Percentiles rank a stretch among this genome's conserved stretches.
Conservation (phyloP, 768 basidiomycete species). For the Xerocomellus amylosporus region DNA sequence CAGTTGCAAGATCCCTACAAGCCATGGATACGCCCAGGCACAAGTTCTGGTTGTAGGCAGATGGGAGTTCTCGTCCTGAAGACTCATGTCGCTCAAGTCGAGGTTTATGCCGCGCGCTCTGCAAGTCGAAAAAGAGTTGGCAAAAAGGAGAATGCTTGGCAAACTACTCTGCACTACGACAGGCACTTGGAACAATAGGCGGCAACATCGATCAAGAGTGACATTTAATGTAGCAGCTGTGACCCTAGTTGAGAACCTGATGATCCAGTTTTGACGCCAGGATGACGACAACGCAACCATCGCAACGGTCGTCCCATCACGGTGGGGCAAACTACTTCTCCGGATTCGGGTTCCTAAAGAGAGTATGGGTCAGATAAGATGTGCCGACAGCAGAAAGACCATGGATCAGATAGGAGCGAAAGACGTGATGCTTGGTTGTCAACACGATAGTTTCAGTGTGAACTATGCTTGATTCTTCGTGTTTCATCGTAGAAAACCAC, state of each 20-base stretch:
- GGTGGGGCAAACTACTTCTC: not conserved
- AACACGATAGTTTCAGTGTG: constrained; percentile 89
- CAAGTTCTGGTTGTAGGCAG: not conserved
- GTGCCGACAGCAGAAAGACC: not conserved
- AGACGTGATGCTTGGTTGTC: constrained; percentile 89
- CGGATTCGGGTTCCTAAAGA: constrained; percentile 18
- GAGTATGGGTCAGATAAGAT: constrained; percentile 4
- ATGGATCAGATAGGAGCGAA: constrained; percentile 99
- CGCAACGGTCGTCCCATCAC: not conserved
- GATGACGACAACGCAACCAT: too few relatives aligned
- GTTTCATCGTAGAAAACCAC: constrained; percentile 23
- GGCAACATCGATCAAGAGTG: too few relatives aligned
- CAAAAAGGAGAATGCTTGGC: too few relatives aligned
- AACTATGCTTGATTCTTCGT: constrained; percentile 78
- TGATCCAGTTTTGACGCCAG: not conserved
- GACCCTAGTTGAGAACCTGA: not conserved
- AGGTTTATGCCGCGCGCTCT: too few relatives aligned
- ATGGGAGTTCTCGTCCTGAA: too few relatives aligned
- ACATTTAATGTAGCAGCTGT: not conserved
- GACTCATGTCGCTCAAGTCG: too few relatives aligned
- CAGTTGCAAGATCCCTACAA: too few relatives aligned
- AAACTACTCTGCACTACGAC: too few relatives aligned
- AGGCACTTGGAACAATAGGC: too few relatives aligned
- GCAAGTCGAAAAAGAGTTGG: too few relatives aligned
- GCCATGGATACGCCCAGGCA: too few relatives aligned